A percentile compares a stretch with the other conserved stretches of the same genome.
These are phyloP conservation scores for Hanseniaspora valbyensis DNA, from an alignment of 805 yeast species.

Conservation along the genomic window DNA sequence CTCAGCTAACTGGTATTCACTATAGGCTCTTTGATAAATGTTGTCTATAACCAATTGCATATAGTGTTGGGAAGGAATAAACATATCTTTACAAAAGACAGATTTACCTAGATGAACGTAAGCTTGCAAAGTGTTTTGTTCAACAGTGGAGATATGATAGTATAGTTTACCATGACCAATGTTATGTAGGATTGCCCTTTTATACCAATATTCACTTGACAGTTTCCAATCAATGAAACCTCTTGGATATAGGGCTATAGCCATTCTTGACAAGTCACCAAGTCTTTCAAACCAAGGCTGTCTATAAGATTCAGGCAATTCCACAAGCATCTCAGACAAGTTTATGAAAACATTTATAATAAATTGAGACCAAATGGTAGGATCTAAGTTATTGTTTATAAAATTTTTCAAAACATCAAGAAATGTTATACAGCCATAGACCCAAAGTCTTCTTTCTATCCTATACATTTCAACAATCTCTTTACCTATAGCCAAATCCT, in stretches of 20 bases:
- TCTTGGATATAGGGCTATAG: slow-evolving; percentile 71
- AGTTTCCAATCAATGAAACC: slow-evolving; percentile 77
- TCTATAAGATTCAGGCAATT: slow-evolving; percentile 29
- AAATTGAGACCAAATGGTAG: slow-evolving; percentile 66
- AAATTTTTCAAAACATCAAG: slow-evolving; percentile 66
- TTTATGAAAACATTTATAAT: slow-evolving; percentile 58
- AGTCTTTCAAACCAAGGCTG: slow-evolving; percentile 66
- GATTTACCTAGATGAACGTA: slow-evolving; percentile 69
- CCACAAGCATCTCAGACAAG: slow-evolving; percentile 33
- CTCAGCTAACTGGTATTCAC: slow-evolving; percentile 29
- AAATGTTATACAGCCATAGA: slow-evolving; percentile 73
- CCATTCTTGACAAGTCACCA: slow-evolving; percentile 80
- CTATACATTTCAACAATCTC: slow-evolving; percentile 68
- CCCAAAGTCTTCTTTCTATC: slow-evolving; percentile 74
- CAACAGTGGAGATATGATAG: slow-evolving; percentile 81
- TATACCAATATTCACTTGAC: slow-evolving; percentile 75
- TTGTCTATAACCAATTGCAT: slow-evolving; percentile 68
- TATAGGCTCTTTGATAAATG: slow-evolving; percentile 47
- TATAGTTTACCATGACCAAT: slow-evolving; percentile 79
- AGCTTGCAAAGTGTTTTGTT: slow-evolving; percentile 58
- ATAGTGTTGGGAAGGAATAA: slow-evolving; percentile 72
- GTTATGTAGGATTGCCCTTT: slow-evolving; percentile 56
- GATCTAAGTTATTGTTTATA: slow-evolving; percentile 60
- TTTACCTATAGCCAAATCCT: slow-evolving; percentile 39
- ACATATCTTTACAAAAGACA: slow-evolving; percentile 70